Base-by-base conservation (phyloP, 805 yeast genomes). In the Pichia insulana region DNA sequence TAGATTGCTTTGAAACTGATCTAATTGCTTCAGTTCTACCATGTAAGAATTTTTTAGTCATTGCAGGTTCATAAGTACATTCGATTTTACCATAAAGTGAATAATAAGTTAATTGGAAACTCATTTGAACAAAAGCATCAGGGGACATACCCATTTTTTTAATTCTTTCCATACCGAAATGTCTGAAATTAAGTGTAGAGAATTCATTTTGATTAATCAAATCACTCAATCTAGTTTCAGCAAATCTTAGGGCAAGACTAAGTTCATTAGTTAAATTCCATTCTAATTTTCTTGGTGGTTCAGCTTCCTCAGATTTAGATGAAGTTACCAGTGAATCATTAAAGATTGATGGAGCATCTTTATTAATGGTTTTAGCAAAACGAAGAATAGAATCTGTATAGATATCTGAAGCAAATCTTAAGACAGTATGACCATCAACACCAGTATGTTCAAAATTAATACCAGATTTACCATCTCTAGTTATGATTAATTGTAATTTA, bases 11-110 rank as follows among this genome's bases (percentile, higher is more conserved):
- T 7, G 90, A 78, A 4, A 88, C 96, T 0, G 95, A 74, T 54
- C 96, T 71, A 43, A 88, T 78, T 3, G 96, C 95, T 62, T 88
- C 97, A 1, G 97, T 88, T 59, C 97, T 74, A 10, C 96, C 97
- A 57, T 88, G 95, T 49, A 81, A 71, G 58, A 80, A 88, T 45
- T 68, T 69, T 61, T 88, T 88, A 4, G 96, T 89, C 97, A 88
- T 88, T 8, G 96, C 96, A 2, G 97, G 97, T 64, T 88, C 97
- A 59, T 88, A 88, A 6, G 95, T 86, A 50, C 94, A 84, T 61
- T 87, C 97, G 32, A 87, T 90, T 57, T 83, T 84, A 38, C 97
- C 96, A 58, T 88, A 88, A 31, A 88, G 70, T 0, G 96, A 94
- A 57, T 85, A 88, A 61, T 87, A 88, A 4, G 95, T 87, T 8